Conservation (phyloP, 345 rosid genomes). For the Hirschfeldia incana region DNA sequence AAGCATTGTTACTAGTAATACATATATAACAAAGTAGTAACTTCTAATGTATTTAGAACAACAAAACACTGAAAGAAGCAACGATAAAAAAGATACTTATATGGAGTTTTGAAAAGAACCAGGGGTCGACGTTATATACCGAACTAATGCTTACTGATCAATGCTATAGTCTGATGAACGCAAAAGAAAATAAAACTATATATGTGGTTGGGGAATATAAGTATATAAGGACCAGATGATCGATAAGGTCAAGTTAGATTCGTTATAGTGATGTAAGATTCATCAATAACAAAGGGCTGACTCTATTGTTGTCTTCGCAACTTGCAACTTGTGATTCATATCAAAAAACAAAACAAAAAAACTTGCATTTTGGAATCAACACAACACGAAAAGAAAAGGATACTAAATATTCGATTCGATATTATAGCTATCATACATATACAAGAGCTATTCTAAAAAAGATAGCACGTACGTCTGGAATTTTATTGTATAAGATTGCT, state of each 20-base stretch:
- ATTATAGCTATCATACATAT: too few relatives aligned
- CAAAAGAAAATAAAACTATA: not conserved
- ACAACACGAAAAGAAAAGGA: not conserved
- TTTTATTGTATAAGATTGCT: too few relatives aligned
- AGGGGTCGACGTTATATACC: not conserved
- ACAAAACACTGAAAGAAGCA: not conserved
- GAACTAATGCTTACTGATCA: not conserved
- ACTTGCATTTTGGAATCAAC: constrained; percentile 24
- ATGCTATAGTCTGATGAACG: not conserved
- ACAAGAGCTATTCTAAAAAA: too few relatives aligned
- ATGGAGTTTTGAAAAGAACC: not conserved
- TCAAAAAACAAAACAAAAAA: not conserved
- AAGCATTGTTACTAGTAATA: not conserved
- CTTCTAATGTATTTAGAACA: not conserved
- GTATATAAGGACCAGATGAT: constrained; percentile 29
- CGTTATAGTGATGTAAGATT: constrained; percentile 26
- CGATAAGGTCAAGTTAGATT: constrained; percentile 26
- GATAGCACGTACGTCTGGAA: too few relatives aligned
- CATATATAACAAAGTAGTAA: not conserved
- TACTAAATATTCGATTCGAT: not conserved
- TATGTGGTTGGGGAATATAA: constrained; percentile 25
- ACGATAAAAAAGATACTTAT: not conserved
- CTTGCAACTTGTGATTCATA: constrained; percentile 4
- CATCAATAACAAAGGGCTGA: constrained; percentile 32
- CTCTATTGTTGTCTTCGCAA: constrained; percentile 21